phyloP scores from a whole-genome alignment of 371 early-diverging fungal genomes.

The Rhizopus delemar region DNA sequence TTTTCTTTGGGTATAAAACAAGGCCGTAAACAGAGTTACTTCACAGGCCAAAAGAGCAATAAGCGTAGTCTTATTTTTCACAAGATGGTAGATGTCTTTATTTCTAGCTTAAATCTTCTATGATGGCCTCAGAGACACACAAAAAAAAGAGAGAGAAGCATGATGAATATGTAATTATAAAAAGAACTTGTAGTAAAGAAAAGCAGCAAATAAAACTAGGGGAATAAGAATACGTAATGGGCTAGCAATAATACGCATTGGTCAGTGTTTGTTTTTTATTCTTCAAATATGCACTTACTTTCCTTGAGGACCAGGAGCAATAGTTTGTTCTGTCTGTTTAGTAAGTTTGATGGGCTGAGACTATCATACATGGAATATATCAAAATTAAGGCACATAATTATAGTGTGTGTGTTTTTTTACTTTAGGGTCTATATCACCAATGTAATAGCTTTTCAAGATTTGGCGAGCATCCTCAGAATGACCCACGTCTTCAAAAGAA shows the following conservation, averaged over 20 bases:
- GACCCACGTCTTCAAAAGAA: slow-evolving; percentile 95
- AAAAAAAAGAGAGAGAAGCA: too few species aligned
- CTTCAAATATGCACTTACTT: slow-evolving; percentile 36
- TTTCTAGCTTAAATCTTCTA: too few species aligned
- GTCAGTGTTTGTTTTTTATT: background rate
- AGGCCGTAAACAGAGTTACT: too few species aligned
- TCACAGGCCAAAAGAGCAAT: too few species aligned
- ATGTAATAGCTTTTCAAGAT: slow-evolving; percentile 69
- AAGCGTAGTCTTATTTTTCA: too few species aligned
- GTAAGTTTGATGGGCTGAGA: slow-evolving; percentile 37
- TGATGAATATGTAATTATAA: background rate
- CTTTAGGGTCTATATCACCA: slow-evolving; percentile 71
- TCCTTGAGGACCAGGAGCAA: slow-evolving; percentile 38
- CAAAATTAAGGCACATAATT: background rate
- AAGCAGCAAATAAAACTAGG: slow-evolving; percentile 28
- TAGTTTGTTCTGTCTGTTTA: slow-evolving; percentile 11
- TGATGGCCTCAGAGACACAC: too few species aligned
- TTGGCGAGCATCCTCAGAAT: slow-evolving; percentile 90
- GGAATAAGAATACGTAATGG: slow-evolving; percentile 44
- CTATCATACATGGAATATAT: slow-evolving; percentile 8
- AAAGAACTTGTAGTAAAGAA: slow-evolving; percentile 33
- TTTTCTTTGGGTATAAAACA: too few species aligned
- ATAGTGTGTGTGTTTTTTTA: slow-evolving; percentile 33
- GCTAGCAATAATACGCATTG: slow-evolving; percentile 18
- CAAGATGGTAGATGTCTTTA: too few species aligned